Evolutionary conservation across 441 rosid species (phyloP).

Genomic region (Arabidopsis hybrid): DNA sequence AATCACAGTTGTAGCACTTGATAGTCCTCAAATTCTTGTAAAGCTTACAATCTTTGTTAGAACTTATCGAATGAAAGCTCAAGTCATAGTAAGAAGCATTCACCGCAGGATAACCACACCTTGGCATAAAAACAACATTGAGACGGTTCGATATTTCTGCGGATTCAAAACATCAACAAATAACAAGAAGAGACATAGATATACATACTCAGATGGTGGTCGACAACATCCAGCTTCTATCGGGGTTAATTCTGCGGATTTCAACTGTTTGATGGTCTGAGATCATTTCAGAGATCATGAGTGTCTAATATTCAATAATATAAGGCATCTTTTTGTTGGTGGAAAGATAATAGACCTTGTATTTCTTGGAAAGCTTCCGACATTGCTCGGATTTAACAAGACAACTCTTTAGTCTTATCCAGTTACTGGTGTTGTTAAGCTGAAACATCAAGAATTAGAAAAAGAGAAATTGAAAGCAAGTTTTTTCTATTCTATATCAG

Average conservation of each 20-base stretch:
- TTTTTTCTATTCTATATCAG: neutral
- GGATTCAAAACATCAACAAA: neutral
- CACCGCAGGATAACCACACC: constrained; percentile 86
- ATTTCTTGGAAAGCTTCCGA: constrained; percentile 63
- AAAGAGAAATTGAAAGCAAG: neutral
- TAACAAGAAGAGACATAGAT: constrained; percentile 21
- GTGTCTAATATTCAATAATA: constrained; percentile 5
- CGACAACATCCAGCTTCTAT: constrained; percentile 95
- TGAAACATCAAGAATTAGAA: constrained; percentile 40
- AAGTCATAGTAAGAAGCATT: constrained; percentile 82
- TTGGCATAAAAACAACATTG: constrained; percentile 36
- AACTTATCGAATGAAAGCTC: constrained; percentile 86
- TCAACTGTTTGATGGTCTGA: constrained; percentile 73
- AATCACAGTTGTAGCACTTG: constrained; percentile 91
- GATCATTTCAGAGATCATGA: constrained; percentile 15
- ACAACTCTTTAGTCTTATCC: constrained; percentile 86
- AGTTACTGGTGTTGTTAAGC: constrained; percentile 73
- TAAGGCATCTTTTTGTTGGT: no score
- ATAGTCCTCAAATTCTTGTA: constrained; percentile 68
- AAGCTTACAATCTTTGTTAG: constrained; percentile 80
- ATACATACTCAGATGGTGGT: constrained; percentile 85
- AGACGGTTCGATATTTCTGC: constrained; percentile 6
- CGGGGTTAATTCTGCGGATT: constrained; percentile 75
- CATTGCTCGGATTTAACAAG: constrained; percentile 92
- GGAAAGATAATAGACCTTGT: constrained; percentile 58